phyloP scores from a whole-genome alignment of 805 yeast species.

The Saturnispora mendoncae region DNA sequence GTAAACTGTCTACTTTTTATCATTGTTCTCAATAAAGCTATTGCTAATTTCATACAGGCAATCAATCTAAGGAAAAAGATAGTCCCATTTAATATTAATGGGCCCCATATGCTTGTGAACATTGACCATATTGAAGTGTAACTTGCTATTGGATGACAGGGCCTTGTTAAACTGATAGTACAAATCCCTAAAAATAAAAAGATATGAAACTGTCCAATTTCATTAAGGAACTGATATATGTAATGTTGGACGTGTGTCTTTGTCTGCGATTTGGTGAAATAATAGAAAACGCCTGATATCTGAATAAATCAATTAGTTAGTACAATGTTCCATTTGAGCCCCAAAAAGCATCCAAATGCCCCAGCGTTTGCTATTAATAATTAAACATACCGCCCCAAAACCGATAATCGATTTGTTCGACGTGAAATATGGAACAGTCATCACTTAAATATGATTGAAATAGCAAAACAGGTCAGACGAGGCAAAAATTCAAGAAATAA shows the following conservation, averaged over 20 bases:
- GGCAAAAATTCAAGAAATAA: background rate
- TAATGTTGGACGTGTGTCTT: constrained; percentile 12
- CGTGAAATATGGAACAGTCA: constrained; percentile 2
- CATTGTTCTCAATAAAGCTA: constrained; percentile 12
- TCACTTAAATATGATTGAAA: background rate
- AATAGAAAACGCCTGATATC: constrained; percentile 16
- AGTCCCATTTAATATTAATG: constrained; percentile 13
- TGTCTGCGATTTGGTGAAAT: constrained; percentile 13
- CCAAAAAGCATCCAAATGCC: too few species aligned
- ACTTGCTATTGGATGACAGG: constrained; percentile 7
- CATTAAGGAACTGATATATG: constrained; percentile 10
- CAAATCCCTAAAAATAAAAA: constrained; percentile 10
- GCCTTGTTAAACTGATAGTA: constrained; percentile 9
- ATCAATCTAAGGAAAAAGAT: constrained; percentile 14
- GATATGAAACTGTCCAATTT: constrained; percentile 10
- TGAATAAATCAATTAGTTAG: background rate
- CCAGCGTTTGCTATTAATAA: too few species aligned
- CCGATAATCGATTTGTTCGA: constrained; percentile 12
- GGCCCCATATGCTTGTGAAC: constrained; percentile 12
- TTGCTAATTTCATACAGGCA: constrained; percentile 12
- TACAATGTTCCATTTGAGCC: background rate
- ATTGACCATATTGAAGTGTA: constrained; percentile 6
- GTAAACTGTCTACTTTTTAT: constrained; percentile 16
- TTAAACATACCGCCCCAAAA: constrained; percentile 16
- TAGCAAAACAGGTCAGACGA: background rate